Percentiles rank a stretch among this genome's conserved stretches.
Conservation (phyloP, 805 yeast genomes). For the Barnettozyma vustinii region DNA sequence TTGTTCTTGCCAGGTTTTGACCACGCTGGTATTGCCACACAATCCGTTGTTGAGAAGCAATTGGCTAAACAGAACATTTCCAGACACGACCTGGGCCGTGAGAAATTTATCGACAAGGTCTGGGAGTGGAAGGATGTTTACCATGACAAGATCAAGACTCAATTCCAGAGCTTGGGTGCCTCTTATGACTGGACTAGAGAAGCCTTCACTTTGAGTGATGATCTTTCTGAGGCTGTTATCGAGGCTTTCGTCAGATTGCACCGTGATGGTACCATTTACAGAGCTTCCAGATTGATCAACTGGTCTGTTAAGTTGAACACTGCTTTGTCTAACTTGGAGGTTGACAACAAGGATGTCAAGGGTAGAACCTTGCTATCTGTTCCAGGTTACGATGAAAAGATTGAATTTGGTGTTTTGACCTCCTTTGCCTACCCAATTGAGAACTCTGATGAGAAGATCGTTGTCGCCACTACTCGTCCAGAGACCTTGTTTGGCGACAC, state of each 20-base stretch:
- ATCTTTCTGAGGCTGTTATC: slow-evolving; percentile 69
- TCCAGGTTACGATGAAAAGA: slow-evolving; percentile 84
- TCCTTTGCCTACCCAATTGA: slow-evolving; percentile 89
- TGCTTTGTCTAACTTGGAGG: slow-evolving; percentile 93
- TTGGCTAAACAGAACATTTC: slow-evolving; percentile 77
- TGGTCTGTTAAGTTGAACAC: slow-evolving; percentile 96
- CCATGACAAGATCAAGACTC: slow-evolving; percentile 78
- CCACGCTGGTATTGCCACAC: slow-evolving; percentile 99
- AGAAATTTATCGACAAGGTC: slow-evolving; percentile 76
- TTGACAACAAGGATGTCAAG: slow-evolving; percentile 82
- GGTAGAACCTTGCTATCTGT: slow-evolving; percentile 78
- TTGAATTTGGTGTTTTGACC: slow-evolving; percentile 97
- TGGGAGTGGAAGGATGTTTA: slow-evolving; percentile 99
- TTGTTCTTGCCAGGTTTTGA: slow-evolving; percentile 94
- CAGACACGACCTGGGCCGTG: slow-evolving; percentile 94
- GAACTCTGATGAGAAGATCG: slow-evolving; percentile 74
- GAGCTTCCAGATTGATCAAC: slow-evolving; percentile 89
- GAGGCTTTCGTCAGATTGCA: slow-evolving; percentile 90
- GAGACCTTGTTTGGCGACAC: slow-evolving; percentile 98
- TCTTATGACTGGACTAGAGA: slow-evolving; percentile 96
- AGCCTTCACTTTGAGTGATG: slow-evolving; percentile 86
- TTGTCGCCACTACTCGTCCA: slow-evolving; percentile 98
- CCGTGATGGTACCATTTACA: slow-evolving; percentile 92
- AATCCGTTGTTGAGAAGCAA: slow-evolving; percentile 95
- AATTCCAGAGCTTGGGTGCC: slow-evolving; percentile 85